Evolutionary conservation across 2,329 filamentous ascomycete species (phyloP), one percentile per base, ranked within the genome.

Genomic region (Colletotrichum graminicola): DNA sequence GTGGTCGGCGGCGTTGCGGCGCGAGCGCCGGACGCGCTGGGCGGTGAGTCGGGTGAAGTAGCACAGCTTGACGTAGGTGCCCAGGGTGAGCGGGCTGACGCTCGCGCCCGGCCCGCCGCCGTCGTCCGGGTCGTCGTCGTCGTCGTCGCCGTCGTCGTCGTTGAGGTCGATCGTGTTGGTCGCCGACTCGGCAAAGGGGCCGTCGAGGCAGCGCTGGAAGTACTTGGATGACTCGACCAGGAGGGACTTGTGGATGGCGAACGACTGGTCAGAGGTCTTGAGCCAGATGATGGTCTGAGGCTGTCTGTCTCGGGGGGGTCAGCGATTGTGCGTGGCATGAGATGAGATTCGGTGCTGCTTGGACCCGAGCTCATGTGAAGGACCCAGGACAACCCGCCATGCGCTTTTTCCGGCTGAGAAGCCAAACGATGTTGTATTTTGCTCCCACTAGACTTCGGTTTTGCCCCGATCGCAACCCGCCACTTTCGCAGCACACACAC

Each of bases 271-370:
- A 8, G 29, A n/a, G 49, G 47, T 43, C 29, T 71, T 71, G 41
- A 71, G 67, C 67, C 67, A 71, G 67, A 71, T 52, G 43, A 71
- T 71, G 32, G 64, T 71, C 18, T 71, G 67, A 14, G 67, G 67
- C 41, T 71, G 67, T 61, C 67, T 71, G 57, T 51, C 36, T 57
- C 10, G 10, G 34, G 34, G 10, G 34, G 34, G 11, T 71, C 43
- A 67, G 64, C 23, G 51, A 6, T 43, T 10, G 7, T 26, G 14
- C 18, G 23, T 5, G 39, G n/a, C n/a, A 49, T 26, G 45, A 49
- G 45, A 21, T 21, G 34, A 36, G 34, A 10, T 2, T 16, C 5
- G 16, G 36, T 23, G 32, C 14, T 51, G 14, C 1, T 51, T n/a
- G 18, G 41, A 21, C n/a, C 32, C 45, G 1, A 5, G 52, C 16